A percentile compares a stretch with the other conserved stretches of the same genome.
phyloP scores from a whole-genome alignment of 306 rosid genomes.

The Nissolia schottii region DNA sequence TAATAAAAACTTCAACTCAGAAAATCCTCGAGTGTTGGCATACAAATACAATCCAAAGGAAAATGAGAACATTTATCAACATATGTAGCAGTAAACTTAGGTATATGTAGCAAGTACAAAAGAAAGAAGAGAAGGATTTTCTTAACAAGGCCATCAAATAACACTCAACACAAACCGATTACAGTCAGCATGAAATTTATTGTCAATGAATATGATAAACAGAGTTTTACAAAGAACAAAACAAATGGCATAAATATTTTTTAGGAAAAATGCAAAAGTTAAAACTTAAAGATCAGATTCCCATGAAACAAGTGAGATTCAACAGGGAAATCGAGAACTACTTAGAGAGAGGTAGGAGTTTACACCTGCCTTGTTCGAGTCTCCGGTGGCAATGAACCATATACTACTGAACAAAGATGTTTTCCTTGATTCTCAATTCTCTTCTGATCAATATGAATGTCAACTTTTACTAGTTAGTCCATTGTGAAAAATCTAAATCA shows the following conservation, averaged over 20 bases:
- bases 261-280: background rate
- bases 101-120: background rate
- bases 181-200: background rate
- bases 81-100: slow-evolving; percentile 9
- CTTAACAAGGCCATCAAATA: background rate
- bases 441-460: slow-evolving; percentile 49
- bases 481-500: background rate
- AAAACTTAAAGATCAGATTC: slow-evolving; percentile 5
- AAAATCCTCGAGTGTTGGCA: slow-evolving; percentile 17
- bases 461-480: slow-evolving; percentile 21
- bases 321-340: slow-evolving; percentile 13
- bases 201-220: slow-evolving; percentile 6
- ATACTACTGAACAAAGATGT: slow-evolving; percentile 93
- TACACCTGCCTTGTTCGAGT: slow-evolving; percentile 96
- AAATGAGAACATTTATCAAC: slow-evolving; percentile 21
- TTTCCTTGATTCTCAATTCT: slow-evolving; percentile 56
- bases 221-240: slow-evolving; percentile 5
- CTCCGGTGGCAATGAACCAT: slow-evolving; percentile 96
- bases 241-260: background rate
- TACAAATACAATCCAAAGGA: background rate
- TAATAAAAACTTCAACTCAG: slow-evolving; percentile 42
- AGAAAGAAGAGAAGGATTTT: slow-evolving; percentile 17
- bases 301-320: slow-evolving; percentile 7
- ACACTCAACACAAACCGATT: background rate
- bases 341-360: slow-evolving; percentile 23